These are phyloP conservation scores for Suhomyces bokatorum DNA, from an alignment of 1,139 yeast species.

Conservation along the genomic window DNA sequence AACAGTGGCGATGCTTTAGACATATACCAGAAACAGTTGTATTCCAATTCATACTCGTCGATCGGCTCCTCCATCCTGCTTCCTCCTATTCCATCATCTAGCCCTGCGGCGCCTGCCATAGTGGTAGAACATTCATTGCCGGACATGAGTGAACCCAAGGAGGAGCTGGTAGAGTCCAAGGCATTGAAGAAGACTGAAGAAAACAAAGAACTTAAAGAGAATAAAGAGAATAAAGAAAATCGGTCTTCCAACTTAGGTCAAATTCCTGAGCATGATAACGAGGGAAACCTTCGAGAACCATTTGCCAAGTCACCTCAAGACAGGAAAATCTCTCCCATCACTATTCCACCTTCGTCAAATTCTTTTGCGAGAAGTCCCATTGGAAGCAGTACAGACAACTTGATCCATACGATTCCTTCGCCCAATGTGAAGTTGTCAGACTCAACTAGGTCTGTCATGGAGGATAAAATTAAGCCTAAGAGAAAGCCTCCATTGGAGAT, in stretches of 20 bases:
- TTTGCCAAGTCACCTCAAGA: conserved; percentile 1
- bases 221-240: not conserved
- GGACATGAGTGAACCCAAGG: conserved; percentile 1
- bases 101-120: conserved; percentile 16
- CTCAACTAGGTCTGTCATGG: conserved; percentile 1
- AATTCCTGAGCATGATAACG: conserved; percentile 3
- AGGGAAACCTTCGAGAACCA: conserved; percentile 5
- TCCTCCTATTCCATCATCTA: conserved; percentile 6
- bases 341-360: conserved; percentile 22
- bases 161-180: not conserved
- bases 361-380: conserved; percentile 17
- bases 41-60: conserved; percentile 17
- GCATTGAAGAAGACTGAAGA: not conserved
- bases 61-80: conserved; percentile 18
- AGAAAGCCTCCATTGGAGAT: conserved; percentile 26
- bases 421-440: conserved; percentile 6
- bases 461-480: conserved; percentile 15
- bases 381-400: conserved; percentile 12
- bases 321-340: conserved; percentile 17
- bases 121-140: conserved; percentile 12
- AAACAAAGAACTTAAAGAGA: conserved; percentile 1
- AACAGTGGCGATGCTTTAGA: not conserved
- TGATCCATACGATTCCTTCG: conserved; percentile 10
- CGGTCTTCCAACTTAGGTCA: not conserved
- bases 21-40: conserved; percentile 7